A percentile compares a stretch with the other conserved stretches of the same genome.
Evolutionary conservation across 257 asterid species (phyloP).

Genomic region (Salvia miltiorrhiza): DNA sequence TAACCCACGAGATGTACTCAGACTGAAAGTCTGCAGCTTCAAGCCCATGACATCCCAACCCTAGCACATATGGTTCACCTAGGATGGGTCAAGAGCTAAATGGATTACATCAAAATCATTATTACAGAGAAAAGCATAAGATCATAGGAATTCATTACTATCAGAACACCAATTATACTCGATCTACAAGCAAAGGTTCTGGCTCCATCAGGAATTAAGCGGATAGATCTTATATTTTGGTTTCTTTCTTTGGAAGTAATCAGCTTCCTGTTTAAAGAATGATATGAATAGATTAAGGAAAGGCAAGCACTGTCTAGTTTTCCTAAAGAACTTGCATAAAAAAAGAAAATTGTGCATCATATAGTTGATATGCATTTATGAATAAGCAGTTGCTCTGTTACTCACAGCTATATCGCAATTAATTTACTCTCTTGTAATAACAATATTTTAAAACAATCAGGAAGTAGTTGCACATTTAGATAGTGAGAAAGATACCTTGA

Average conservation of each 20-base stretch:
- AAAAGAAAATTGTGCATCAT: constrained; percentile 4
- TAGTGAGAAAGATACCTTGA: constrained; percentile 45
- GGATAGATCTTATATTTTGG: neutral
- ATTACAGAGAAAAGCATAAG: neutral
- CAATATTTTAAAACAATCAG: neutral
- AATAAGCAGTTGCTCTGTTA: neutral
- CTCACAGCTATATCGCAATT: too few species aligned
- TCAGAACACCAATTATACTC: neutral
- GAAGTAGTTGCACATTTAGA: constrained; percentile 8
- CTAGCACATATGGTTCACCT: neutral
- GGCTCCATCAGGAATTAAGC: neutral
- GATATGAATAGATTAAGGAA: neutral
- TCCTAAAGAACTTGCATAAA: neutral
- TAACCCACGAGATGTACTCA: neutral
- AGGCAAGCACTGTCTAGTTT: neutral
- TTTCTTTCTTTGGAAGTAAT: neutral
- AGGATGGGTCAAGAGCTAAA: neutral
- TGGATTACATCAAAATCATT: neutral
- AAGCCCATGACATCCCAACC: constrained; percentile 6
- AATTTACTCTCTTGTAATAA: neutral
- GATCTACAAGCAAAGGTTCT: neutral
- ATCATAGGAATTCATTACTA: neutral
- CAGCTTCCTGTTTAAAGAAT: neutral
- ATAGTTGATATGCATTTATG: neutral
- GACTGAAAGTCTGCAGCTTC: neutral